Base-by-base conservation (phyloP, 202 grass and related monocot species). In the Zizania palustris region DNA sequence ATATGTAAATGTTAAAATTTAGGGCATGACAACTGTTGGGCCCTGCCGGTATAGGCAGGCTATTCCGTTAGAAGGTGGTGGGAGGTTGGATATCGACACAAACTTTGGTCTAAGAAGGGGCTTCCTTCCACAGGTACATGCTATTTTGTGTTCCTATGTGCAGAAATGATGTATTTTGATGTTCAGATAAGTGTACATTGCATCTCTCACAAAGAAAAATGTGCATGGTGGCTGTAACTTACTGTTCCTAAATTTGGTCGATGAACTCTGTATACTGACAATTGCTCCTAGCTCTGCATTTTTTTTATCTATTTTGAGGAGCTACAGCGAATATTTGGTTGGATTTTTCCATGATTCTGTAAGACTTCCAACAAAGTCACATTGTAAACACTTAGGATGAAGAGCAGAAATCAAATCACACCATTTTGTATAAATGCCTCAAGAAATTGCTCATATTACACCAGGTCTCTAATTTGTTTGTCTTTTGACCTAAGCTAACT, bases 11-110 rank as follows among this genome's bases (percentile, higher is more conserved):
- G 67, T 62, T 67, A 34, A 53, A 46, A 60, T 74, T 65, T 82
- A 96, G 93, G 87, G 75, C 34, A 82, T 87, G 70, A 77, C 87
- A 62, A 93, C 74, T 0, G 70, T 72, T 37, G 90, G 87, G 9
- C 81, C 84, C 10, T 88, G 87, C 50, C 78, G 87, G 5, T 93
- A 93, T 66, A 85, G 87, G 77, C 87, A 93, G 90, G 84, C 87
- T 80, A 73, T 93, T 83, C 91, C 87, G 20, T 33, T 68, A 41
- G 80, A 71, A 76, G 72, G 82, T 60, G 83, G 81, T 46, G 87
- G 72, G 42, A 69, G 78, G 20, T 83, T 93, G 67, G 84, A 93
- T 18, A 2, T 83, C 1, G 82, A 93, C 61, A 83, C 87, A 73
- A 88, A 90, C 72, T 61, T 37, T 79, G 87, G 91, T 68, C 76